These are phyloP conservation scores for Candida saitoana DNA, from an alignment of 805 yeast genomes.

Conservation along the genomic window DNA sequence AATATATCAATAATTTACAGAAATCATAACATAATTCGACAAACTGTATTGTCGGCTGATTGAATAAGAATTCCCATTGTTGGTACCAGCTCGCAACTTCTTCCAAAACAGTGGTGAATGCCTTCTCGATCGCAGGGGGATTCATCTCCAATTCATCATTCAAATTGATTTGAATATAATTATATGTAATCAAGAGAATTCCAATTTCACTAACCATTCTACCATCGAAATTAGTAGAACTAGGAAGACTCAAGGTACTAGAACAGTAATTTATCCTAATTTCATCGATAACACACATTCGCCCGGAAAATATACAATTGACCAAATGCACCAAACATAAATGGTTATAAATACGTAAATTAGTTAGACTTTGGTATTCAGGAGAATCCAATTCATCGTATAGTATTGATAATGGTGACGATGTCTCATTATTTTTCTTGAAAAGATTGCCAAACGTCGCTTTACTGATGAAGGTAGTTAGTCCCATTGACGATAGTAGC, in stretches of 20 bases:
- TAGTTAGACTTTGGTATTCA: constrained; percentile 50
- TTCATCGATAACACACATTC: constrained; percentile 60
- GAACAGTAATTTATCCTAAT: constrained; percentile 56
- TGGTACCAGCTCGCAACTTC: constrained; percentile 60
- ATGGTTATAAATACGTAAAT: constrained; percentile 69
- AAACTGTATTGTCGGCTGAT: constrained; percentile 70
- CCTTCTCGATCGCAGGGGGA: constrained; percentile 17
- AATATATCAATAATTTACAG: constrained; percentile 48
- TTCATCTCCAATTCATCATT: constrained; percentile 11
- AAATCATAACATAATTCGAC: constrained; percentile 69
- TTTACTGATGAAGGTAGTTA: constrained; percentile 56
- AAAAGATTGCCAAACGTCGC: constrained; percentile 43
- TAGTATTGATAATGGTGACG: constrained; percentile 19
- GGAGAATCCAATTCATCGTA: constrained; percentile 31
- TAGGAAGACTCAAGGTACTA: constrained; percentile 50
- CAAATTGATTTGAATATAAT: constrained; percentile 44
- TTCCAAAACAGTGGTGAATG: constrained; percentile 35
- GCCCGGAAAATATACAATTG: constrained; percentile 62
- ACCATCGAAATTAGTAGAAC: constrained; percentile 77
- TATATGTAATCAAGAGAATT: constrained; percentile 54
- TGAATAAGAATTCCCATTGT: constrained; percentile 65
- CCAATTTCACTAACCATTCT: constrained; percentile 75
- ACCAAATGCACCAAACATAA: constrained; percentile 62
- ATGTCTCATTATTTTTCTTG: constrained; percentile 4
- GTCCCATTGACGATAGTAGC: constrained; percentile 62